Evolutionary conservation across 257 asterid species (phyloP).

Genomic region (Gardenia jasminoides): DNA sequence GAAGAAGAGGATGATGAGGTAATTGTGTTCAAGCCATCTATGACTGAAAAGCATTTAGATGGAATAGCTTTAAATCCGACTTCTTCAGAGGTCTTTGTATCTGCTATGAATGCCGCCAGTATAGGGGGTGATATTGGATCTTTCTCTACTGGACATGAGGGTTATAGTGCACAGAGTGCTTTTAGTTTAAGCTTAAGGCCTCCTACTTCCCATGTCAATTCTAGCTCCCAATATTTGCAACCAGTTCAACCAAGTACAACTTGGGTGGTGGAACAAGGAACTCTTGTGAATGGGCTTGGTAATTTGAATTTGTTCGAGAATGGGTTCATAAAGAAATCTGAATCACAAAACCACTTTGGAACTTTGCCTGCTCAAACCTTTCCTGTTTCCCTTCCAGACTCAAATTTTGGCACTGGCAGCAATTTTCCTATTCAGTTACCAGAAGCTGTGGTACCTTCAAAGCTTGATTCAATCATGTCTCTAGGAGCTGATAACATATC

Average conservation of each 20-base stretch:
- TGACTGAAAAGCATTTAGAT: constrained; percentile 55
- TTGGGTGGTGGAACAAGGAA: constrained; percentile 54
- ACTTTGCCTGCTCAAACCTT: constrained; percentile 46
- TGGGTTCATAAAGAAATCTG: constrained; percentile 39
- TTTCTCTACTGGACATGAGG: constrained; percentile 43
- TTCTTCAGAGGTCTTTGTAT: constrained; percentile 11
- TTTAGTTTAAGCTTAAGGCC: constrained; percentile 33
- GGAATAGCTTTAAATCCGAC: constrained; percentile 35
- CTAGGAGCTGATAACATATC: constrained; percentile 43
- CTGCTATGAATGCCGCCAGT: constrained; percentile 29
- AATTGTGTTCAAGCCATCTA: constrained; percentile 78
- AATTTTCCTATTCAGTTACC: constrained; percentile 35
- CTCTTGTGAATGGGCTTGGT: constrained; percentile 48
- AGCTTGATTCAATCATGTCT: constrained; percentile 47
- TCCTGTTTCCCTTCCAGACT: constrained; percentile 48
- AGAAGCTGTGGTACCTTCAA: constrained; percentile 45
- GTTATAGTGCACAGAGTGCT: constrained; percentile 38
- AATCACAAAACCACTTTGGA: constrained; percentile 46
- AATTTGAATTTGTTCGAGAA: constrained; percentile 57
- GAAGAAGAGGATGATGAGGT: constrained; percentile 93
- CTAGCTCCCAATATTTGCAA: constrained; percentile 45
- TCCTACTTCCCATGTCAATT: constrained; percentile 23
- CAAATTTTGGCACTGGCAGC: constrained; percentile 24
- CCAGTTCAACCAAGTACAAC: constrained; percentile 40
- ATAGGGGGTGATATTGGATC: constrained; percentile 37